phyloP scores from a whole-genome alignment of 805 yeast species.

The Diddensiella santjacobensis region DNA sequence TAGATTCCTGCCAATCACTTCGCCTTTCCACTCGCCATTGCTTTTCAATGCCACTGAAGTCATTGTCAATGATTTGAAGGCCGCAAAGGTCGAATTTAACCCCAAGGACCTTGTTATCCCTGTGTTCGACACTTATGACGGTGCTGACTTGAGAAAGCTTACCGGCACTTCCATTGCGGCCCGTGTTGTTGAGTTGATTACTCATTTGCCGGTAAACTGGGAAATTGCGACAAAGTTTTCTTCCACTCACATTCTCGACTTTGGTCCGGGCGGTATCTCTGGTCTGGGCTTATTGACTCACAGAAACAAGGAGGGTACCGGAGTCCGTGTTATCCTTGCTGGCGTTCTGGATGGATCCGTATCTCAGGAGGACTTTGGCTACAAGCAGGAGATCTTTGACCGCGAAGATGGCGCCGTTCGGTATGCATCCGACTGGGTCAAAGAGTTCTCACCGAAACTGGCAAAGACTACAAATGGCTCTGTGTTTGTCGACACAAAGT shows the following conservation, averaged over 20 bases:
- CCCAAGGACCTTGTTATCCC: conserved; percentile 67
- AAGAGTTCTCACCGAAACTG: conserved; percentile 81
- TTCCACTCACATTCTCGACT: conserved; percentile 88
- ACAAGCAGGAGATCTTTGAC: conserved; percentile 91
- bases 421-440: conserved; percentile 87
- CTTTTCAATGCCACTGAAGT: conserved; percentile 65
- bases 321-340: conserved; percentile 89
- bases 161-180: conserved; percentile 51
- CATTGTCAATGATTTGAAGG: conserved; percentile 62
- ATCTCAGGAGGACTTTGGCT: conserved; percentile 83
- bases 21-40: conserved; percentile 95
- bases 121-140: conserved; percentile 85
- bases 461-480: conserved; percentile 64
- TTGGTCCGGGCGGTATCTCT: conserved; percentile 98
- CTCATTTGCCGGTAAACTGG: conserved; percentile 91
- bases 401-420: conserved; percentile 59
- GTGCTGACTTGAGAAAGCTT: conserved; percentile 63
- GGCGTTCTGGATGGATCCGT: conserved; percentile 74
- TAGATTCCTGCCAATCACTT: conserved; percentile 89
- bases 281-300: conserved; percentile 96
- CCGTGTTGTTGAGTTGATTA: conserved; percentile 78
- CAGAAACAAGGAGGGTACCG: conserved; percentile 98
- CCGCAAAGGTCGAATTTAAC: conserved; percentile 54
- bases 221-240: conserved; percentile 78
- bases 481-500: conserved; percentile 86